Percentiles rank a stretch among this genome's conserved stretches.
Conservation (phyloP, 2,329 filamentous ascomycete genomes). For the Shiraia sp. region DNA sequence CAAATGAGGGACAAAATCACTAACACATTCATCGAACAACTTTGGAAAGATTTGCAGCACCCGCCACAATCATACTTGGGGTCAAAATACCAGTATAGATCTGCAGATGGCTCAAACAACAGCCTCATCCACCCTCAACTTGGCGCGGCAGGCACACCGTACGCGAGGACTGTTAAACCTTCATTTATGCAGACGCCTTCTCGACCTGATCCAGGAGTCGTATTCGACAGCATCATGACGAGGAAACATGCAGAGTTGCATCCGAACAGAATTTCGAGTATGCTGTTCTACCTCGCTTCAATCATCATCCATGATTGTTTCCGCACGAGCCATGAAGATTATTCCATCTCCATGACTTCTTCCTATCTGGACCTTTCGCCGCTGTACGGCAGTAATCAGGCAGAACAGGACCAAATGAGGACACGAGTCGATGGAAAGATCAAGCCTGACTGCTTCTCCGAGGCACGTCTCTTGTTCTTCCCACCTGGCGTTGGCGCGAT, state of each 20-base stretch:
- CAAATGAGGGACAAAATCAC: slow-evolving; percentile 48
- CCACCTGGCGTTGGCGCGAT: slow-evolving; percentile 70
- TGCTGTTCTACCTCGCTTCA: slow-evolving; percentile 75
- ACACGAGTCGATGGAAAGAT: slow-evolving; percentile 68
- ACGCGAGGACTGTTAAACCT: slow-evolving; percentile 68
- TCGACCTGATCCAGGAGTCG: slow-evolving; percentile 65
- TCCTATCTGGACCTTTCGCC: slow-evolving; percentile 76
- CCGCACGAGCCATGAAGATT: slow-evolving; percentile 65
- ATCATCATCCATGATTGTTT: slow-evolving; percentile 68
- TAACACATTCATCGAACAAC: slow-evolving; percentile 48
- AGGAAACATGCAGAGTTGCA: slow-evolving; percentile 66
- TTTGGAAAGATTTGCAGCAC: slow-evolving; percentile 55
- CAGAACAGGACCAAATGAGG: slow-evolving; percentile 67
- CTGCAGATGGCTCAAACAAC: slow-evolving; percentile 55
- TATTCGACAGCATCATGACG: slow-evolving; percentile 71
- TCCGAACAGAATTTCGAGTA: slow-evolving; percentile 72
- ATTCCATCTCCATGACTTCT: slow-evolving; percentile 67
- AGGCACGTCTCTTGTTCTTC: slow-evolving; percentile 66
- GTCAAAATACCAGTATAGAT: slow-evolving; percentile 51
- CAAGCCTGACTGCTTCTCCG: slow-evolving; percentile 72
- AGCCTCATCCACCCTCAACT: slow-evolving; percentile 66
- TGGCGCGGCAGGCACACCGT: slow-evolving; percentile 67
- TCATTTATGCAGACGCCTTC: slow-evolving; percentile 60
- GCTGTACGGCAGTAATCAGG: slow-evolving; percentile 71
- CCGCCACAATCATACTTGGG: slow-evolving; percentile 52